phyloP scores from a whole-genome alignment of 1,139 yeast species.

The Yamadazyma conglobata region DNA sequence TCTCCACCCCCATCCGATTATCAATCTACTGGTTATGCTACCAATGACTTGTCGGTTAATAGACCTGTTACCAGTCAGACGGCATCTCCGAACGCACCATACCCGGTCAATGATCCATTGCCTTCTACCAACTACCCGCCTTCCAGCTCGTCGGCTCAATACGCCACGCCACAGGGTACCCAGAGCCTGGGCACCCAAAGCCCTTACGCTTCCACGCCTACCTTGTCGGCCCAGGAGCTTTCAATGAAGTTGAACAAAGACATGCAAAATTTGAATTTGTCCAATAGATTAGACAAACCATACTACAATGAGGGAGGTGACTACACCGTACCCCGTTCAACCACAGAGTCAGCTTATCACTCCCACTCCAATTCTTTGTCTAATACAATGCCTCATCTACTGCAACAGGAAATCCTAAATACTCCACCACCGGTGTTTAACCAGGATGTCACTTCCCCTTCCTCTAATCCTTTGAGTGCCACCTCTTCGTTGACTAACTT shows the following conservation, averaged over 20 bases:
- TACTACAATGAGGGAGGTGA: slow-evolving; percentile 2
- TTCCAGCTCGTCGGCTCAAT: slow-evolving; percentile 1
- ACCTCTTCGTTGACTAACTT: slow-evolving; percentile 40
- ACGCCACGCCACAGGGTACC: no score
- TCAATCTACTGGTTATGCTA: slow-evolving; percentile 5
- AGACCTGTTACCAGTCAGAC: background rate
- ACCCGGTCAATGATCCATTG: slow-evolving; percentile 11
- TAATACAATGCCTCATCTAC: slow-evolving; percentile 1
- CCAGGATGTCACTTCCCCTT: slow-evolving; percentile 22
- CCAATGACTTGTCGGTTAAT: background rate
- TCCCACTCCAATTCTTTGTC: no score
- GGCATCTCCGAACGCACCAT: slow-evolving; percentile 10
- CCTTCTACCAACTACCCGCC: background rate
- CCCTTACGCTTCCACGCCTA: no score
- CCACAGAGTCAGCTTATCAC: no score
- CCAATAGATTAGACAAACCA: slow-evolving; percentile 1
- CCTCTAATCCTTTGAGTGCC: slow-evolving; percentile 32
- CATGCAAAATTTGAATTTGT: background rate
- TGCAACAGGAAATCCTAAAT: slow-evolving; percentile 1
- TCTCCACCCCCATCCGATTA: slow-evolving; percentile 10
- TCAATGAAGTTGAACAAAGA: background rate
- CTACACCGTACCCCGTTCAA: no score
- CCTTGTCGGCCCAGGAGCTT: no score
- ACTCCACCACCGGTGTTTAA: slow-evolving; percentile 10
- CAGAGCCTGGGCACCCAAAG: no score